Conservation (phyloP, 2,329 filamentous ascomycete species). For the Knufia fluminis region DNA sequence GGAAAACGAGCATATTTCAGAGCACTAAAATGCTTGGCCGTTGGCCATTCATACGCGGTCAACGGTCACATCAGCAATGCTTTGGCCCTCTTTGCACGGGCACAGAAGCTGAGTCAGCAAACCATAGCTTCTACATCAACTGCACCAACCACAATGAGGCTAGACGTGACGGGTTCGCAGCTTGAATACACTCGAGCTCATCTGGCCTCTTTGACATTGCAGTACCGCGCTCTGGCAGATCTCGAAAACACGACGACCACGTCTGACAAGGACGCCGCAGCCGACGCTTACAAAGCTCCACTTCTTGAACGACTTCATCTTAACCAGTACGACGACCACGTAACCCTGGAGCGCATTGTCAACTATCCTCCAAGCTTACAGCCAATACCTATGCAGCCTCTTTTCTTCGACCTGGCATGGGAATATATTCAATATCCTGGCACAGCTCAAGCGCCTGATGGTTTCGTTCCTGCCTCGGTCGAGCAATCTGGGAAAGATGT, state of each 20-base stretch:
- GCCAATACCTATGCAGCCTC: constrained; percentile 79
- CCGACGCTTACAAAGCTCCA: constrained; percentile 35
- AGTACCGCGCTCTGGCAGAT: constrained; percentile 76
- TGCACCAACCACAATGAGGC: constrained; percentile 47
- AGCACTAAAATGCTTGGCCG: constrained; percentile 76
- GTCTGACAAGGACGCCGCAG: neutral
- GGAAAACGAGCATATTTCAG: constrained; percentile 75
- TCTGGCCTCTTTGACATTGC: constrained; percentile 63
- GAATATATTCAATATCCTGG: constrained; percentile 93
- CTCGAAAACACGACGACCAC: constrained; percentile 40
- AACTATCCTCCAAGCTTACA: constrained; percentile 77
- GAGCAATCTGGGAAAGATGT: neutral
- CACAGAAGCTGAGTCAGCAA: constrained; percentile 51
- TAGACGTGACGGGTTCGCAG: constrained; percentile 56
- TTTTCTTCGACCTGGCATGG: constrained; percentile 95
- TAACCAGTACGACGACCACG: constrained; percentile 56
- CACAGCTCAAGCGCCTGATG: constrained; percentile 29
- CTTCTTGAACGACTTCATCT: constrained; percentile 66
- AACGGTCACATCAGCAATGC: constrained; percentile 65
- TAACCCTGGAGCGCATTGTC: constrained; percentile 73
- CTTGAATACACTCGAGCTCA: constrained; percentile 51
- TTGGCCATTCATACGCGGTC: constrained; percentile 75
- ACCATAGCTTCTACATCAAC: constrained; percentile 28
- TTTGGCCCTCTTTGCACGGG: constrained; percentile 72
- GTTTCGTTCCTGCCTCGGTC: constrained; percentile 8